Evolutionary conservation across 352 stramenopile genomes (phyloP).

Genomic region (Pythium brassicae): DNA sequence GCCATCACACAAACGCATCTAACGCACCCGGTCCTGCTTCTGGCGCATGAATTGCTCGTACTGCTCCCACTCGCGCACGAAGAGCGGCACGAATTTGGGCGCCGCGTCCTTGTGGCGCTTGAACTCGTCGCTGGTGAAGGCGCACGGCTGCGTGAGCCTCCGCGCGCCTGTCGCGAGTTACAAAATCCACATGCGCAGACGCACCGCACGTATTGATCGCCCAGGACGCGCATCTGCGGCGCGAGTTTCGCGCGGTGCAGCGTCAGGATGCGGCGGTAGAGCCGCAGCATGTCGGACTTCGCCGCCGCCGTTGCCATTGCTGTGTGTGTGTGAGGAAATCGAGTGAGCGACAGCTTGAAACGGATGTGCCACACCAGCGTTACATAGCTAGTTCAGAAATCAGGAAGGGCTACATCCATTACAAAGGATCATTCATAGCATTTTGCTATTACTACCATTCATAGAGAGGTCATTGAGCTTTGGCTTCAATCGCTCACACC

Average conservation of each 20-base stretch:
- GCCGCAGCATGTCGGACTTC: constrained; percentile 45
- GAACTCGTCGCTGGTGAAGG: constrained; percentile 62
- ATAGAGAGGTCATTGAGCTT: not conserved
- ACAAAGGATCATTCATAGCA: too few species aligned
- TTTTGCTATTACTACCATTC: too few species aligned
- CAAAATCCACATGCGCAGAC: constrained; percentile 3
- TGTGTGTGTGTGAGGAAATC: not conserved
- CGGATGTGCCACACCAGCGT: not conserved
- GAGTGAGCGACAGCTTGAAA: not conserved
- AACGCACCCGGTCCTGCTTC: constrained; percentile 44
- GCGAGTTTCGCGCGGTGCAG: constrained; percentile 72
- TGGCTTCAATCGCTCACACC: not conserved
- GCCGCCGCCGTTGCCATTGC: constrained; percentile 22
- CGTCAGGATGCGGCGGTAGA: constrained; percentile 78
- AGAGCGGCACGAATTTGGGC: constrained; percentile 71
- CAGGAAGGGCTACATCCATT: too few species aligned
- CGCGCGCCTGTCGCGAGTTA: not conserved
- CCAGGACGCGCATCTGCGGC: constrained; percentile 78
- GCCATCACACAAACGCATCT: not conserved
- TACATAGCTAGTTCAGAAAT: not conserved
- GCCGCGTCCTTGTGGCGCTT: constrained; percentile 75
- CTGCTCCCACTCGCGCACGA: constrained; percentile 74
- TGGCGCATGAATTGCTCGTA: constrained; percentile 52
- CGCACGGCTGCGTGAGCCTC: not conserved
- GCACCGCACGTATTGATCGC: constrained; percentile 77